Base-by-base conservation (phyloP, 2,329 filamentous ascomycete species). In the Ceratocystis cubensis region DNA sequence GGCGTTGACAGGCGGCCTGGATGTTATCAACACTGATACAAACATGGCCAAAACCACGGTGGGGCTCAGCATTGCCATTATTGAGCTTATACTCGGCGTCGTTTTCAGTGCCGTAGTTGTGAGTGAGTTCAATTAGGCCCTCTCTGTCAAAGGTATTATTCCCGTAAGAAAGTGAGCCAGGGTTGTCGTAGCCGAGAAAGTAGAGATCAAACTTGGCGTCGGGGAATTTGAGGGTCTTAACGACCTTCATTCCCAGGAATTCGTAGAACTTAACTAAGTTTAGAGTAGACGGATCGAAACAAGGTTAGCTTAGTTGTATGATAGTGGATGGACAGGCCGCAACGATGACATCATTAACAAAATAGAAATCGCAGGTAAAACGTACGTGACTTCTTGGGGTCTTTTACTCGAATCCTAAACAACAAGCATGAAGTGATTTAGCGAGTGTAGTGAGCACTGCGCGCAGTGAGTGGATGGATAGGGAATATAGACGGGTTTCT, bases 201-300 rank as follows among this genome's bases (percentile, higher is more conserved):
- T 97, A 97, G 33, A 96, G 84, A 72, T 94, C 90, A 76, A 97
- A 97, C 74, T 95, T 96, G 76, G 84, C 85, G 68, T 96, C 91
- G 15, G 92, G 88, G 73, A 91, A 89, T 69, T 88, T 80, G 61
- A 94, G 81, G 77, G 92, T 89, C 73, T 89, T 85, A 75, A 97
- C 83, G 69, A 91, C 77, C 73, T 82, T 91, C 83, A 97, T 86
- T 72, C 94, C 94, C 20, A 99, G 83, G 75, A 91, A 89, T 74
- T 96, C 87, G 77, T 97, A 99, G 78, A 96, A 99, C 71, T 93
- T 88, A 76, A 97, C 85, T 83, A 74, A 73, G 46, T 46, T 37
- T 22, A 61, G 67, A 53, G 33, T 67, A 67, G 20, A 30, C 28
- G 65, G 67, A 37, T 62, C 65, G 44, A 20, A 28, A 28, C 5